Percentiles rank a stretch among this genome's conserved stretches.
Evolutionary conservation across 1,139 yeast genomes (phyloP).

Genomic region (Geotrichum citri-aurantii): DNA sequence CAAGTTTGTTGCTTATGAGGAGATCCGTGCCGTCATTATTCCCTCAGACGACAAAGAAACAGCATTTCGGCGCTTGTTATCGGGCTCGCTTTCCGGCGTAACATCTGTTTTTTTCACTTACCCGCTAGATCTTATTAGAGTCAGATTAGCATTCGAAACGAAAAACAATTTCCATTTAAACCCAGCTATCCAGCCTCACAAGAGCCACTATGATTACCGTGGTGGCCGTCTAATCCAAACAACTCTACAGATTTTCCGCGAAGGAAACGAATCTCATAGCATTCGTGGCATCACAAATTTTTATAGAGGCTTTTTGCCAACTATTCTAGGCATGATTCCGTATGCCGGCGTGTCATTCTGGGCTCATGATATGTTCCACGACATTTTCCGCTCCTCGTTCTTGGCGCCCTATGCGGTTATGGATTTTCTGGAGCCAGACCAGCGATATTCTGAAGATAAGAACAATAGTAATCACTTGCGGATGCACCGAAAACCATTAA

Average conservation of each 20-base stretch:
- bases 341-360: conserved; percentile 97
- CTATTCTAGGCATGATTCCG: conserved; percentile 92
- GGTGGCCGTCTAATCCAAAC: conserved; percentile 55
- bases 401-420: conserved; percentile 55
- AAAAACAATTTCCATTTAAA: conserved; percentile 29
- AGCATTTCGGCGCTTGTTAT: conserved; percentile 67
- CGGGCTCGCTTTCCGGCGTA: conserved; percentile 85
- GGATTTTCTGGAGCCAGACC: conserved; percentile 15
- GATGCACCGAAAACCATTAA: conserved; percentile 44
- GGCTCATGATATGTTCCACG: conserved; percentile 89
- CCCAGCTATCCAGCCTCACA: conserved; percentile 26
- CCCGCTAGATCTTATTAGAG: conserved; percentile 86
- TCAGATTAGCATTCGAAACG: conserved; percentile 85
- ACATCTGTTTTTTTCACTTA: conserved; percentile 85
- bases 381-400: conserved; percentile 57
- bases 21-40: conserved; percentile 70
- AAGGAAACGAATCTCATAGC: conserved; percentile 34
- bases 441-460: conserved; percentile 6
- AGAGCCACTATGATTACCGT: conserved; percentile 29
- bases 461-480: conserved; percentile 10
- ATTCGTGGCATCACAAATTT: conserved; percentile 49
- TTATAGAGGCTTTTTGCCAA: conserved; percentile 91
- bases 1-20: conserved; percentile 96
- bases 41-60: conserved; percentile 74
- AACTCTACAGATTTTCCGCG: conserved; percentile 52